A percentile compares a stretch with the other conserved stretches of the same genome.
Evolutionary conservation across 73 alveolate species (phyloP).

Genomic region (Uronychia binucleata): DNA sequence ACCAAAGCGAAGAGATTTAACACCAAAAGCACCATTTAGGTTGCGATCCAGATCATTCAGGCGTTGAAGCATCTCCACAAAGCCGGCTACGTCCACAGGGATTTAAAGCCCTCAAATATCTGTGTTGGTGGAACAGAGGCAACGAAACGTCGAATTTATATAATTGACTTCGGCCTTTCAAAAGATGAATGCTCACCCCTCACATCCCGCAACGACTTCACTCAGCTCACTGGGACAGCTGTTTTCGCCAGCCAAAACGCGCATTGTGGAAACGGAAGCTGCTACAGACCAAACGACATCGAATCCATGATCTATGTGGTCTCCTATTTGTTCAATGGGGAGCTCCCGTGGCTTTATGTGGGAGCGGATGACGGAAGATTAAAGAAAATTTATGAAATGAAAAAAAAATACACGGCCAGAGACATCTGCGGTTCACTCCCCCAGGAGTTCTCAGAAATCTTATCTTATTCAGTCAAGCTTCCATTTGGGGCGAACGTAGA

Average conservation of each 20-base stretch:
- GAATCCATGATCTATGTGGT: slow-evolving; percentile 80
- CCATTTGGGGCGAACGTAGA: background rate
- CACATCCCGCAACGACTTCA: background rate
- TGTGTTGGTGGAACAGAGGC: slow-evolving; percentile 23
- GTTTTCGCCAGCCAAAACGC: slow-evolving; percentile 62
- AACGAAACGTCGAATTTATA: slow-evolving; percentile 11
- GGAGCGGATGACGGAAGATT: background rate
- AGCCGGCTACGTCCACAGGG: slow-evolving; percentile 50
- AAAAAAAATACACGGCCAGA: background rate
- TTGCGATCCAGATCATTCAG: slow-evolving; percentile 25
- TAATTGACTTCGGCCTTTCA: slow-evolving; percentile 61
- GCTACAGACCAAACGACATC: slow-evolving; percentile 57
- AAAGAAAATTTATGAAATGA: background rate
- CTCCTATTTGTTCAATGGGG: slow-evolving; percentile 66
- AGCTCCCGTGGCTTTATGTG: slow-evolving; percentile 63
- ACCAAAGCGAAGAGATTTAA: slow-evolving; percentile 3
- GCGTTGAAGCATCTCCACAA: slow-evolving; percentile 24
- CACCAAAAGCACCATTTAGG: slow-evolving; percentile 17
- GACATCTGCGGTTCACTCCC: background rate
- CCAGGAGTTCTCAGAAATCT: background rate
- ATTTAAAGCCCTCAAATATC: slow-evolving; percentile 63
- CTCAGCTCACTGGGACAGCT: slow-evolving; percentile 52
- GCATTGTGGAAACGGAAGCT: slow-evolving; percentile 25
- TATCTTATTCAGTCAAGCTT: background rate
- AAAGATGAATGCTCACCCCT: slow-evolving; percentile 13